Conservation (phyloP, 352 stramenopile species). For the Pythium graminicola region DNA sequence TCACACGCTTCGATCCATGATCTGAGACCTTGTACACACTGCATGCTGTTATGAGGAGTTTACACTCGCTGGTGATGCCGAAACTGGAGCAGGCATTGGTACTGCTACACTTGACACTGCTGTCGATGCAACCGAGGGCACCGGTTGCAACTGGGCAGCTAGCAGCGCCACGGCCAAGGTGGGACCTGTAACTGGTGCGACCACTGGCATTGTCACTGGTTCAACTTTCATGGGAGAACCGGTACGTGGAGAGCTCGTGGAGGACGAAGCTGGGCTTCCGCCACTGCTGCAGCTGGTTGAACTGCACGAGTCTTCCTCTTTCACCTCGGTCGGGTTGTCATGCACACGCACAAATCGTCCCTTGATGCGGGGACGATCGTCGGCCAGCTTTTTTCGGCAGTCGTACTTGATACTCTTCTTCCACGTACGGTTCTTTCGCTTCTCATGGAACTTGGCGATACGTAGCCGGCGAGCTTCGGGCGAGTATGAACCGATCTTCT, state of each 20-base stretch:
- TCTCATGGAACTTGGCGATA: constrained; percentile 96
- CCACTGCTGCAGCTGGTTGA: constrained; percentile 16
- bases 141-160: constrained; percentile 9
- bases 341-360: constrained; percentile 88
- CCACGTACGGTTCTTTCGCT: constrained; percentile 95
- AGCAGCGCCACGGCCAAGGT: constrained; percentile 14
- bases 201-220: not conserved
- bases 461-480: constrained; percentile 88
- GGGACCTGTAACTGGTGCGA: not conserved
- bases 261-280: constrained; percentile 22
- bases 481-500: constrained; percentile 93
- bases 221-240: constrained; percentile 5
- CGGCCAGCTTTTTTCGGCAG: constrained; percentile 96
- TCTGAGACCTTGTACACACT: not conserved
- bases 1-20: not conserved
- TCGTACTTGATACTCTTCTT: constrained; percentile 99
- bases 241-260: constrained; percentile 12
- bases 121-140: not conserved
- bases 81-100: not conserved
- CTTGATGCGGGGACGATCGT: constrained; percentile 92
- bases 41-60: constrained; percentile 2
- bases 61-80: not conserved
- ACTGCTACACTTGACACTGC: not conserved
- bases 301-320: constrained; percentile 29
- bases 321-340: constrained; percentile 42